phyloP scores from a whole-genome alignment of 164 flowering plant species.

The Macadamia tetraphylla region DNA sequence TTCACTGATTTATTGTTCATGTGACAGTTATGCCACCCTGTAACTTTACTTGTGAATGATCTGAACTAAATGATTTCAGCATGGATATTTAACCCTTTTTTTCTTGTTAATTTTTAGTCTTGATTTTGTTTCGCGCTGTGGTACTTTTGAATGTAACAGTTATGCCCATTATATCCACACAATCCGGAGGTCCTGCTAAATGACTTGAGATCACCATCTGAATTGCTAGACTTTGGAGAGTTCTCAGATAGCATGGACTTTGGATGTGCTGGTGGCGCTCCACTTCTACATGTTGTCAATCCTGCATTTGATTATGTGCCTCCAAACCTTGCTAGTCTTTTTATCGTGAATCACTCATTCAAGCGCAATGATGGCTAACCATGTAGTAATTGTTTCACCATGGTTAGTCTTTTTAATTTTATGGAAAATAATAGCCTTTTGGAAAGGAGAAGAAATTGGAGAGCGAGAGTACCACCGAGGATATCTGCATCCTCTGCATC shows the following conservation, averaged over 20 bases:
- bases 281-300: constrained; percentile 91
- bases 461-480: too few relatives aligned
- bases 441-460: too few relatives aligned
- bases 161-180: constrained; percentile 97
- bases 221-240: constrained; percentile 92
- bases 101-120: too few relatives aligned
- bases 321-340: constrained; percentile 92
- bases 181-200: constrained; percentile 93
- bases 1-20: background rate
- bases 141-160: constrained; percentile 36
- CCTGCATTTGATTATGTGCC: constrained; percentile 98
- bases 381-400: too few relatives aligned
- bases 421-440: too few relatives aligned
- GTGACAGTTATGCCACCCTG: background rate
- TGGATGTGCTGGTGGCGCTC: constrained; percentile 65
- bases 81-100: too few relatives aligned
- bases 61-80: too few relatives aligned
- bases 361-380: too few relatives aligned
- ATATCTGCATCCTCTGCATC: too few relatives aligned
- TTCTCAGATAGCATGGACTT: constrained; percentile 96
- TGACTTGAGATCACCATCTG: constrained; percentile 95
- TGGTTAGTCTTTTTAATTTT: too few relatives aligned
- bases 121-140: background rate
- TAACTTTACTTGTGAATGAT: too few relatives aligned
- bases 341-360: constrained; percentile 26